Evolutionary conservation across 179 eudicot species (phyloP).

Genomic region (Beta corolliflora): DNA sequence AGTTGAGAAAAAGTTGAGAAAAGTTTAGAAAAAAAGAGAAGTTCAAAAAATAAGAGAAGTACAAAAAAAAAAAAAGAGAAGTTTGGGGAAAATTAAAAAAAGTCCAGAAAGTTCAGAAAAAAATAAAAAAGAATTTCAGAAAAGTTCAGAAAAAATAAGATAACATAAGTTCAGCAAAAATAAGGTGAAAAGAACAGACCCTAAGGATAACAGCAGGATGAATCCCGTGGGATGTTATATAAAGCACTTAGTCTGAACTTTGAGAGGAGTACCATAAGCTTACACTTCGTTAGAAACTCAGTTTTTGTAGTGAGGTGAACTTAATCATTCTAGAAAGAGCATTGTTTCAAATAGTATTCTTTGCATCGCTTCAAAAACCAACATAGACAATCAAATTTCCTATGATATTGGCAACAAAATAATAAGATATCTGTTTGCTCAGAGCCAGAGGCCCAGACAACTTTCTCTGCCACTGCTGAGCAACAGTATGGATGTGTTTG

Average conservation of each 20-base stretch:
- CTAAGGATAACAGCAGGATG: not conserved
- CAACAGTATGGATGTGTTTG: not conserved
- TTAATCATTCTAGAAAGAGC: not conserved
- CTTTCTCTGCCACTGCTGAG: not conserved
- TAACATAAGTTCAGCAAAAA: no score
- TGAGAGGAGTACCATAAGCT: not conserved
- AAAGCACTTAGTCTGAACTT: not conserved
- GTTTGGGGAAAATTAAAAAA: no score
- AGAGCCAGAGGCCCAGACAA: not conserved
- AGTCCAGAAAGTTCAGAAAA: no score
- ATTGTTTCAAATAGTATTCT: not conserved
- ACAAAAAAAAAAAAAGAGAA: no score
- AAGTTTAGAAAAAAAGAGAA: no score
- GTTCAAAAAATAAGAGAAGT: no score
- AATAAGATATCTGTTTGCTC: not conserved
- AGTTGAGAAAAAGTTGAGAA: no score
- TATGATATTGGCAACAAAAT: not conserved
- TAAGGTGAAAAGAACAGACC: no score
- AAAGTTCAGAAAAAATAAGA: no score
- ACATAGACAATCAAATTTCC: not conserved
- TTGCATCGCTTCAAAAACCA: not conserved
- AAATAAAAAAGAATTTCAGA: no score
- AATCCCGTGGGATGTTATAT: not conserved
- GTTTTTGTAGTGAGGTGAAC: not conserved
- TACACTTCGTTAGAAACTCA: not conserved